Evolutionary conservation across 345 rosid species (phyloP).

Genomic region (Gossypium mustelinum): DNA sequence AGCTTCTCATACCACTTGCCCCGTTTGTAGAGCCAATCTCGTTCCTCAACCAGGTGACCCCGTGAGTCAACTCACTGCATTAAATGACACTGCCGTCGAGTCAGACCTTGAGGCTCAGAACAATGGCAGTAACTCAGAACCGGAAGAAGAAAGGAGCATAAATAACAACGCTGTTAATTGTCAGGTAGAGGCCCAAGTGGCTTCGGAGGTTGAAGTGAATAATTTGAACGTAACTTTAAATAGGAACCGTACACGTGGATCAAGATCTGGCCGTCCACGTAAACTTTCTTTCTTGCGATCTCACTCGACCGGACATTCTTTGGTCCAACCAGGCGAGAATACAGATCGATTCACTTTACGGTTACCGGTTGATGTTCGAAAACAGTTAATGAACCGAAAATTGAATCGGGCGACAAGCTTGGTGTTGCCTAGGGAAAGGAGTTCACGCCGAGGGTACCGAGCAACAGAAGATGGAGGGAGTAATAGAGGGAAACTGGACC

Average conservation of each 20-base stretch:
- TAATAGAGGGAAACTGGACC: conserved; percentile 30
- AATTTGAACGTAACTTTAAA: conserved; percentile 20
- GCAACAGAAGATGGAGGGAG: conserved; percentile 30
- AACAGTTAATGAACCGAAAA: conserved; percentile 55
- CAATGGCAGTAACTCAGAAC: conserved; percentile 9
- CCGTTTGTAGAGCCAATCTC: conserved; percentile 86
- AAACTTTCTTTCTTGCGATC: conserved; percentile 46
- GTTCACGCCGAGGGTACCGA: conserved; percentile 44
- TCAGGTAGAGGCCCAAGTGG: not conserved
- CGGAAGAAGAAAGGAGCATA: not conserved
- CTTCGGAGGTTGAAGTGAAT: conserved; percentile 24
- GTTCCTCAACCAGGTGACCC: conserved; percentile 41
- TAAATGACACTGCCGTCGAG: conserved; percentile 2
- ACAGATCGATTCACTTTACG: conserved; percentile 76
- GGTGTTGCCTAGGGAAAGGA: conserved; percentile 42
- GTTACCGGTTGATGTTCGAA: conserved; percentile 68
- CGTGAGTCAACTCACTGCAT: not conserved
- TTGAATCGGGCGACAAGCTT: conserved; percentile 65
- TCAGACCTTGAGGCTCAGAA: conserved; percentile 36
- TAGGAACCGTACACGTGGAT: conserved; percentile 50
- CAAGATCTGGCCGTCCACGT: conserved; percentile 36
- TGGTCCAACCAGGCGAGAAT: conserved; percentile 79
- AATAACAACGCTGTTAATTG: not conserved
- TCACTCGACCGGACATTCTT: conserved; percentile 89
- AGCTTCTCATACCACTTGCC: conserved; percentile 79